These are phyloP conservation scores for Entomortierella parvispora DNA, from an alignment of 192 early-diverging fungal genomes.

Conservation along the genomic window DNA sequence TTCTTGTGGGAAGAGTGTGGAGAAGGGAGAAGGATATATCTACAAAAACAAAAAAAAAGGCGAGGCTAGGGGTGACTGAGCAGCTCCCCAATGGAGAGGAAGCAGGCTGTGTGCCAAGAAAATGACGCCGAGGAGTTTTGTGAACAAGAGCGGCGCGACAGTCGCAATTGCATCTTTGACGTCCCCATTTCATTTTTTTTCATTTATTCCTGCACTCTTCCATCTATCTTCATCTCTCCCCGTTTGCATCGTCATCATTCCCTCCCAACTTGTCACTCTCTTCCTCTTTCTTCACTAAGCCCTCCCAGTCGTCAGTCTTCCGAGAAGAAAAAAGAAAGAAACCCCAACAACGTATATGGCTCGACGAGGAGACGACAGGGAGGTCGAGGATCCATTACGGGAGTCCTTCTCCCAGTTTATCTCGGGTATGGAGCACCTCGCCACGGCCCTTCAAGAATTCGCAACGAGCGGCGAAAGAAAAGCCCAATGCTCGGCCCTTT, in stretches of 20 bases:
- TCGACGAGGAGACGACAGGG: not conserved
- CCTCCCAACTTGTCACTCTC: not conserved
- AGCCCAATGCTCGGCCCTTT: constrained; percentile 3
- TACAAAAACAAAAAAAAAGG: too few relatives aligned
- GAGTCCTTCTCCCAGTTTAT: constrained; percentile 27
- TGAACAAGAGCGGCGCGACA: not conserved
- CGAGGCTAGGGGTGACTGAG: too few relatives aligned
- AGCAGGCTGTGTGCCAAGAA: not conserved
- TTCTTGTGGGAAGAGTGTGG: not conserved
- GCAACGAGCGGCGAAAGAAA: not conserved
- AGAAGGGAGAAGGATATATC: not conserved
- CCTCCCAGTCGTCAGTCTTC: too few relatives aligned
- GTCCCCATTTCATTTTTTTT: not conserved
- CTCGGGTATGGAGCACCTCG: constrained; percentile 41
- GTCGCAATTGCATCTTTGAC: not conserved
- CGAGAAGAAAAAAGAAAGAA: too few relatives aligned
- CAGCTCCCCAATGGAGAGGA: too few relatives aligned
- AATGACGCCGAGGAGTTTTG: constrained; percentile 3
- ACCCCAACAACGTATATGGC: too few relatives aligned
- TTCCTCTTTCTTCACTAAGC: not conserved
- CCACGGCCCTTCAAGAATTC: constrained; percentile 18
- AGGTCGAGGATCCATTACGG: constrained; percentile 19
- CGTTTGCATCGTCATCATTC: not conserved
- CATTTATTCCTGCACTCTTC: not conserved
- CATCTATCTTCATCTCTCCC: not conserved